These are phyloP conservation scores for Hemisphaericaspora lyxosophila DNA, from an alignment of 1,139 yeast species.

Conservation along the genomic window DNA sequence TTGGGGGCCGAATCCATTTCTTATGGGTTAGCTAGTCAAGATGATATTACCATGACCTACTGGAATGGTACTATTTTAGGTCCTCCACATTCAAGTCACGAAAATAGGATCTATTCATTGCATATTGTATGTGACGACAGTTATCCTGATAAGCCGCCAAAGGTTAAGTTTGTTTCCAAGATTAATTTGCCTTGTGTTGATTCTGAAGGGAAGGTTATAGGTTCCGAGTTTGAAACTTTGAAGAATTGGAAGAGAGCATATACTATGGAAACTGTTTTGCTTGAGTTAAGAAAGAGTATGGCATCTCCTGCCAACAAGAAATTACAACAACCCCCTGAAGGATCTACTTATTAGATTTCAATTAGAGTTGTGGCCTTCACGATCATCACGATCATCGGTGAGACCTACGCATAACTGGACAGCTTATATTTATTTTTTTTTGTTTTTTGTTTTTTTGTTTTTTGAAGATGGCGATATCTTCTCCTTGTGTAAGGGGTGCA, in stretches of 20 bases:
- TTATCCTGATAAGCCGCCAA: conserved; percentile 90
- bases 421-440: background rate
- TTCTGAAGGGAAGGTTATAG: conserved; percentile 63
- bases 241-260: conserved; percentile 83
- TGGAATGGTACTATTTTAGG: conserved; percentile 98
- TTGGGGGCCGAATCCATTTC: conserved; percentile 96
- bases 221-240: conserved; percentile 64
- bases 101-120: conserved; percentile 86
- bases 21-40: conserved; percentile 84
- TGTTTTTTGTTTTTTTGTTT: no score
- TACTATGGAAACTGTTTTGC: conserved; percentile 87
- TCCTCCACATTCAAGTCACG: conserved; percentile 93
- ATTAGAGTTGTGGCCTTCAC: background rate
- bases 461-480: no score
- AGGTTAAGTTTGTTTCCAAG: conserved; percentile 73
- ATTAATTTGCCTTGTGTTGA: conserved; percentile 91
- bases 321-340: conserved; percentile 89
- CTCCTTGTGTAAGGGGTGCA: no score
- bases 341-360: conserved; percentile 53
- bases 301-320: conserved; percentile 81
- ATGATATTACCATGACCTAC: conserved; percentile 85
- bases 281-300: conserved; percentile 84
- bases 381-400: no score
- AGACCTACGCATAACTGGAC: no score
- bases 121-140: conserved; percentile 77